phyloP scores from a whole-genome alignment of 108 stramenopile genomes.

The Skeletonema marinoi region DNA sequence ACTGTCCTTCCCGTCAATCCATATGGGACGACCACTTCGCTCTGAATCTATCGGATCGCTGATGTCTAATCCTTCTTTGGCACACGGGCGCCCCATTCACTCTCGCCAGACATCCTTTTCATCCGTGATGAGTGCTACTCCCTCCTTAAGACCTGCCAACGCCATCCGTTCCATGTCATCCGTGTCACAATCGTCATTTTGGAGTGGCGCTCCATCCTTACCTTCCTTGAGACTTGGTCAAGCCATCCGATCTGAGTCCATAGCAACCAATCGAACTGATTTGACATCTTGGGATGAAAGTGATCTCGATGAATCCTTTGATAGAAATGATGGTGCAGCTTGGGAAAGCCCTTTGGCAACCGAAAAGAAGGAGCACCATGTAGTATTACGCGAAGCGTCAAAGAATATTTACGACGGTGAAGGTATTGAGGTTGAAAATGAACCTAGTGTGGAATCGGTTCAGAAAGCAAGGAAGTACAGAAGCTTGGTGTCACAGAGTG shows the following conservation, averaged over 20 bases:
- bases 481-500: slow-evolving; percentile 28
- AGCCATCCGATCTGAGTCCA: not conserved
- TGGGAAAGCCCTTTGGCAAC: slow-evolving; percentile 28
- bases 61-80: slow-evolving; percentile 21
- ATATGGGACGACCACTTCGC: slow-evolving; percentile 33
- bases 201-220: not conserved
- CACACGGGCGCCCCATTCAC: slow-evolving; percentile 22
- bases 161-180: slow-evolving; percentile 45
- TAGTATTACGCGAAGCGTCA: slow-evolving; percentile 49
- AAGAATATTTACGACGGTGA: slow-evolving; percentile 43
- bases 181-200: slow-evolving; percentile 24
- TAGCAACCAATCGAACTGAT: not conserved
- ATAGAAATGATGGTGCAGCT: slow-evolving; percentile 1
- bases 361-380: slow-evolving; percentile 3
- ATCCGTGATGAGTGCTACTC: not conserved
- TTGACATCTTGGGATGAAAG: not conserved
- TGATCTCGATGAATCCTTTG: not conserved
- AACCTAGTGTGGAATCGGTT: slow-evolving; percentile 15
- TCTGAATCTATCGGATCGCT: slow-evolving; percentile 39
- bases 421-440: slow-evolving; percentile 49
- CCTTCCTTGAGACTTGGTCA: not conserved
- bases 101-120: slow-evolving; percentile 26
- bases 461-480: slow-evolving; percentile 41
- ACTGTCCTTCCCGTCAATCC: slow-evolving; percentile 22
- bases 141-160: slow-evolving; percentile 22